A percentile compares a stretch with the other conserved stretches of the same genome.
Evolutionary conservation across 2,329 filamentous ascomycete species (phyloP).

Genomic region (Hymenoscyphus infarciens): DNA sequence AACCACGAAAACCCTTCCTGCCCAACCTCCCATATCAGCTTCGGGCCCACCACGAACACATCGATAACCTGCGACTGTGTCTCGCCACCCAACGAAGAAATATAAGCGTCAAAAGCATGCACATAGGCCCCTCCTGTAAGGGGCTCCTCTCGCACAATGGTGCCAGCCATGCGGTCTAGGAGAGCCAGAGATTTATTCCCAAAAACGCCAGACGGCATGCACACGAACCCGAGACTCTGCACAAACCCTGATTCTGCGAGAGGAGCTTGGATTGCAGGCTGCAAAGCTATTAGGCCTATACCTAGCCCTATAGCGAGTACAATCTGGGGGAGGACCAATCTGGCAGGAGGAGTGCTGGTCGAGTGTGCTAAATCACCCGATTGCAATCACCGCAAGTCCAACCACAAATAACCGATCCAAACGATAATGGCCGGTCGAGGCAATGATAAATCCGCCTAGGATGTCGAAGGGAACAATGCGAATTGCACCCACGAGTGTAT

Average conservation of each 20-base stretch:
- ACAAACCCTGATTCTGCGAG: background rate
- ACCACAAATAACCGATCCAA: background rate
- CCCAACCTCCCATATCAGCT: background rate
- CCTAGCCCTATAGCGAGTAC: background rate
- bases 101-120: background rate
- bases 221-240: background rate
- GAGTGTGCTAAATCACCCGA: background rate
- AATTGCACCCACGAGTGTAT: background rate
- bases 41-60: background rate
- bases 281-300: background rate
- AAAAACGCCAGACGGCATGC: background rate
- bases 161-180: background rate
- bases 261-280: background rate
- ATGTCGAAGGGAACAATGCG: background rate
- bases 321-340: background rate
- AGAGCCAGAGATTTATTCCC: background rate
- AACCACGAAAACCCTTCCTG: background rate
- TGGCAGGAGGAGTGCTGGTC: background rate
- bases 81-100: background rate
- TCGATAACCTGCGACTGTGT: background rate
- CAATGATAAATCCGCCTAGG: background rate
- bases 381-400: background rate
- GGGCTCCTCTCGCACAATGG: background rate
- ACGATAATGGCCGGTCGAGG: background rate
- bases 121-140: background rate